These are phyloP conservation scores for Solanum gracilifrons DNA, from an alignment of 257 asterid species.

Conservation along the genomic window DNA sequence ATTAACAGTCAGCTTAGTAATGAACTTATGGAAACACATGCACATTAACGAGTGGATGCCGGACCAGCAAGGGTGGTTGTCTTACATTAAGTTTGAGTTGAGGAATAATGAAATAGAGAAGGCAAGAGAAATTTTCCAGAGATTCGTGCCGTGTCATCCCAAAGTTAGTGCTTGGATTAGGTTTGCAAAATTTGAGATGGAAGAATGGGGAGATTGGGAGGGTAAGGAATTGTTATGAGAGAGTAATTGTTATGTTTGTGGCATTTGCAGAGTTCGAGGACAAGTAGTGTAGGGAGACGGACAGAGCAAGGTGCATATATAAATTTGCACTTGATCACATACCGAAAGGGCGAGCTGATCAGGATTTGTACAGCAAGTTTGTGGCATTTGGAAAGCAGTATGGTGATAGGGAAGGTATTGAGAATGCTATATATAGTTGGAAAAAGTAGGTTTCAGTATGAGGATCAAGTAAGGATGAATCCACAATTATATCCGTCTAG, in stretches of 20 bases:
- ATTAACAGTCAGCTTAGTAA: too few relatives aligned
- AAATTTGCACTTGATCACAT: constrained; percentile 67
- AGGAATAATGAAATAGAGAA: too few relatives aligned
- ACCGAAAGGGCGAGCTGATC: neutral
- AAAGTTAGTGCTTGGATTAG: too few relatives aligned
- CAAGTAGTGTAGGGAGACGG: constrained; percentile 45
- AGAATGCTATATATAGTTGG: constrained; percentile 74
- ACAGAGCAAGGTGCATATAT: constrained; percentile 57
- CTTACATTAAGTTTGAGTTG: too few relatives aligned
- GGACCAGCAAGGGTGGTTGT: too few relatives aligned
- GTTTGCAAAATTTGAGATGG: constrained; percentile 46
- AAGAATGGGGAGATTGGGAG: constrained; percentile 46
- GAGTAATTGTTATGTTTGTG: constrained; percentile 35
- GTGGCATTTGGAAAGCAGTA: constrained; percentile 67
- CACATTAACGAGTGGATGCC: too few relatives aligned
- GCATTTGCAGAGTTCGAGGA: constrained; percentile 29
- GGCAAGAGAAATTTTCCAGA: too few relatives aligned
- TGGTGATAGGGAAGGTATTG: constrained; percentile 68
- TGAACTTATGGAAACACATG: too few relatives aligned
- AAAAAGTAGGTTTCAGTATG: constrained; percentile 32
- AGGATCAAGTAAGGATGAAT: constrained; percentile 56
- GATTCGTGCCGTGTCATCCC: too few relatives aligned
- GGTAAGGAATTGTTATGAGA: constrained; percentile 44
- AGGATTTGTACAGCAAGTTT: constrained; percentile 51
- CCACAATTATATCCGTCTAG: constrained; percentile 47